These are phyloP conservation scores for Aspergillus terreus DNA, from an alignment of 2,329 filamentous ascomycete genomes.

Conservation along the genomic window DNA sequence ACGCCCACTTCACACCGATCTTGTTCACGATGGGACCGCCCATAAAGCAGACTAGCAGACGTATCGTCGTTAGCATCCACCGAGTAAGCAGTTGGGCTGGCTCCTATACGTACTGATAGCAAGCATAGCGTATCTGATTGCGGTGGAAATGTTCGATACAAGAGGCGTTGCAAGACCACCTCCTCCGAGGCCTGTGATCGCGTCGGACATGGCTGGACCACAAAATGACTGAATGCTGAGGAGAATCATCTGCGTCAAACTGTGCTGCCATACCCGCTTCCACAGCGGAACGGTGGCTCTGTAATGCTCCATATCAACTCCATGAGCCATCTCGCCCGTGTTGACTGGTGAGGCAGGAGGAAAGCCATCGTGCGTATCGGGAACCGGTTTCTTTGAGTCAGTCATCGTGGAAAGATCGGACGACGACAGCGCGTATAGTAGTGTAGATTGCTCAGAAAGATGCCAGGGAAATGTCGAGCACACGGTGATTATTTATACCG, in stretches of 20 bases:
- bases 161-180: constrained; percentile 45
- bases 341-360: too few species aligned
- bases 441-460: background rate
- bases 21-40: constrained; percentile 48
- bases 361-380: background rate
- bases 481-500: too few species aligned
- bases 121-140: constrained; percentile 26
- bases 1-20: constrained; percentile 45
- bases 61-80: too few species aligned
- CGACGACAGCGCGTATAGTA: background rate
- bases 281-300: constrained; percentile 30
- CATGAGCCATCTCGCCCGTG: constrained; percentile 11
- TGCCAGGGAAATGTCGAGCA: too few species aligned
- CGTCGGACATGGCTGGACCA: constrained; percentile 40
- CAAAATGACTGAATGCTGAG: constrained; percentile 47
- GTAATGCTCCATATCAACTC: constrained; percentile 32
- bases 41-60: constrained; percentile 31
- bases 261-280: constrained; percentile 46
- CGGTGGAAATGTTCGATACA: constrained; percentile 41
- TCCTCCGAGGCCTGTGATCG: constrained; percentile 41
- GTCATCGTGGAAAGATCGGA: background rate
- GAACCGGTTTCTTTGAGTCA: background rate
- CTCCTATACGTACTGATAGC: constrained; percentile 21
- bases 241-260: constrained; percentile 49
- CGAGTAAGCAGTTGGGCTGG: too few species aligned